Conservation (phyloP, 2,329 filamentous ascomycete genomes). For the Incumbomyces lentus region DNA sequence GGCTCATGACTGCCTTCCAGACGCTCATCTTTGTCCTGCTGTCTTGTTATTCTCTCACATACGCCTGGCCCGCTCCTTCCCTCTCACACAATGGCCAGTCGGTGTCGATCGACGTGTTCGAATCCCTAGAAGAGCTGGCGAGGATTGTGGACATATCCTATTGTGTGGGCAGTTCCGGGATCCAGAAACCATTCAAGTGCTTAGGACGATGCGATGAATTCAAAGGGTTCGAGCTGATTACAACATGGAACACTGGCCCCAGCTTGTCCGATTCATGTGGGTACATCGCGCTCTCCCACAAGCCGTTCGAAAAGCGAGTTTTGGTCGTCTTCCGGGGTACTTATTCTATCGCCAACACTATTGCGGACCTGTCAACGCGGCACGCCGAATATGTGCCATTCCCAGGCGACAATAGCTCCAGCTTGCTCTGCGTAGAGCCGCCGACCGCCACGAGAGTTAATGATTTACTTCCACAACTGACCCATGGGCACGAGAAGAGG, state of each 20-base stretch:
- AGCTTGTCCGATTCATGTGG: conserved; percentile 85
- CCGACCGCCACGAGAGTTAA: conserved; percentile 6
- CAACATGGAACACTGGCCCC: conserved; percentile 81
- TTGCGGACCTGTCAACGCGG: conserved; percentile 78
- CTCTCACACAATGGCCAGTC: neutral
- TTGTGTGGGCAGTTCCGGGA: conserved; percentile 77
- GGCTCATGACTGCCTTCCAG: conserved; percentile 1
- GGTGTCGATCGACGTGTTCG: conserved; percentile 58
- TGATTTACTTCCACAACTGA: conserved; percentile 12
- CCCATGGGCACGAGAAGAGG: conserved; percentile 15
- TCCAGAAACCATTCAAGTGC: conserved; percentile 74
- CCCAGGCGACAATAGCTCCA: conserved; percentile 40
- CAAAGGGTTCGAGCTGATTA: conserved; percentile 63
- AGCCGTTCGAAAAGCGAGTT: conserved; percentile 50
- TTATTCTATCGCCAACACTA: conserved; percentile 84
- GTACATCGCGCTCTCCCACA: conserved; percentile 80
- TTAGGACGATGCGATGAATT: conserved; percentile 79
- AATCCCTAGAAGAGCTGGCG: conserved; percentile 75
- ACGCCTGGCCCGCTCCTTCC: conserved; percentile 1
- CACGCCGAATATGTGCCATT: conserved; percentile 90
- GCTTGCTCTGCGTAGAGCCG: conserved; percentile 14
- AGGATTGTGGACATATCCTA: conserved; percentile 89
- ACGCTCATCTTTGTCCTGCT: neutral
- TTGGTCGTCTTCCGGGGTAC: conserved; percentile 88
- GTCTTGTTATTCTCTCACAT: neutral